These are phyloP conservation scores for Eucalyptus camaldulensis DNA, from an alignment of 345 rosid species.

Conservation along the genomic window DNA sequence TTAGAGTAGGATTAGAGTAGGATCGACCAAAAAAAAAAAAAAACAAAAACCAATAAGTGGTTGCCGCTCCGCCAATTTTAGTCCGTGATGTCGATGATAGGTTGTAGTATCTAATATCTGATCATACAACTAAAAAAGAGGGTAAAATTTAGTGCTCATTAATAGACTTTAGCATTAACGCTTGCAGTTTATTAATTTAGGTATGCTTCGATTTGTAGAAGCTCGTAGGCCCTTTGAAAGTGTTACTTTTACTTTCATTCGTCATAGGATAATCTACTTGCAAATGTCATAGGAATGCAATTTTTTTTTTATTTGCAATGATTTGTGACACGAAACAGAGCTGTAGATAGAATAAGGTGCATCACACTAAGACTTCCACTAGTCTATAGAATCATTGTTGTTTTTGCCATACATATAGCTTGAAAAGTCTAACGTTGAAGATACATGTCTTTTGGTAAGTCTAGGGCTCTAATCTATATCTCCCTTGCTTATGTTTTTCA, in stretches of 20 bases:
- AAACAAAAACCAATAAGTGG: too few relatives aligned
- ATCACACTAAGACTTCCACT: background rate
- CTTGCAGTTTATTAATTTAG: background rate
- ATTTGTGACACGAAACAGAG: background rate
- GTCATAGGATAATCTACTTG: background rate
- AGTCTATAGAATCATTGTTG: background rate
- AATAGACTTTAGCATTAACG: background rate
- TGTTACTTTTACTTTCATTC: background rate
- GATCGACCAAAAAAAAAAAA: too few relatives aligned
- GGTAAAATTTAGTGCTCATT: background rate
- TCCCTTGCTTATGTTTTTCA: background rate
- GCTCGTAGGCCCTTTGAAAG: background rate
- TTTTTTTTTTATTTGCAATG: background rate
- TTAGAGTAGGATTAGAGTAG: too few relatives aligned
- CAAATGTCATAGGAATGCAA: background rate
- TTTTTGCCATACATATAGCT: background rate
- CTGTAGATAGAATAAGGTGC: background rate
- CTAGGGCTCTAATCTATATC: background rate
- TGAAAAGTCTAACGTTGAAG: background rate
- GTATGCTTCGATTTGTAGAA: background rate
- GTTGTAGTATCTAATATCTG: background rate
- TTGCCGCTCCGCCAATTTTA: background rate
- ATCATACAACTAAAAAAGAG: background rate
- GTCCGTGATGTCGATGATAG: background rate
- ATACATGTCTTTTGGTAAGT: background rate